Percentiles rank a stretch among this genome's conserved stretches.
Conservation (phyloP, 176 grass and related monocot genomes). For the Avena insularis region DNA sequence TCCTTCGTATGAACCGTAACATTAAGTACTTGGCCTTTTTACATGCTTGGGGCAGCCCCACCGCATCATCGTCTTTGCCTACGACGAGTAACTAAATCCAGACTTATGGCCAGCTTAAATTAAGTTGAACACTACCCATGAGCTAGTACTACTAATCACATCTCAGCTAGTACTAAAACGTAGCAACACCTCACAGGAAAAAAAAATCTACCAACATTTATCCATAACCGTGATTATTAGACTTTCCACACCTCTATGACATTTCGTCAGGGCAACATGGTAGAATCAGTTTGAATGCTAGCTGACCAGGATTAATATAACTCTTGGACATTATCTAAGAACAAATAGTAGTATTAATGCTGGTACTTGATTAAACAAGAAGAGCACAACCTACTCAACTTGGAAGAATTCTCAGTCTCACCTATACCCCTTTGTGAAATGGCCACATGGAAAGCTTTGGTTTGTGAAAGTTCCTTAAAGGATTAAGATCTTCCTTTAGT, state of each 20-base stretch:
- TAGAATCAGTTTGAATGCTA: not conserved
- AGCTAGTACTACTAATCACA: not conserved
- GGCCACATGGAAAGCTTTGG: no score
- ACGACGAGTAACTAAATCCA: not conserved
- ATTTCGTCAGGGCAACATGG: not conserved
- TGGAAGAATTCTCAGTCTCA: not conserved
- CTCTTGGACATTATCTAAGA: not conserved
- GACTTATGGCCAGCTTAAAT: not conserved
- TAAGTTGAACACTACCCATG: not conserved
- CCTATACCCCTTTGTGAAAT: not conserved
- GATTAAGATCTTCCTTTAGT: no score
- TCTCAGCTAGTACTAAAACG: not conserved
- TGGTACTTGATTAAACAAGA: not conserved
- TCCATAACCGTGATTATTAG: no score
- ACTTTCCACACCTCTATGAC: not conserved
- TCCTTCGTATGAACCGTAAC: no score
- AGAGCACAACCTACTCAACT: not conserved
- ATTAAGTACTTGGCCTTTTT: no score
- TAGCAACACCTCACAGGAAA: not conserved
- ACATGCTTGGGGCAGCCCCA: not conserved
- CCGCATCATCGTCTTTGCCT: not conserved
- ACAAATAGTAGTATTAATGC: not conserved
- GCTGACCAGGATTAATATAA: not conserved
- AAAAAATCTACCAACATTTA: not conserved
- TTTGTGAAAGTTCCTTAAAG: no score